Percentiles rank a stretch among this genome's conserved stretches.
These are phyloP conservation scores for Firmiana major DNA, from an alignment of 345 rosid genomes.

Conservation along the genomic window DNA sequence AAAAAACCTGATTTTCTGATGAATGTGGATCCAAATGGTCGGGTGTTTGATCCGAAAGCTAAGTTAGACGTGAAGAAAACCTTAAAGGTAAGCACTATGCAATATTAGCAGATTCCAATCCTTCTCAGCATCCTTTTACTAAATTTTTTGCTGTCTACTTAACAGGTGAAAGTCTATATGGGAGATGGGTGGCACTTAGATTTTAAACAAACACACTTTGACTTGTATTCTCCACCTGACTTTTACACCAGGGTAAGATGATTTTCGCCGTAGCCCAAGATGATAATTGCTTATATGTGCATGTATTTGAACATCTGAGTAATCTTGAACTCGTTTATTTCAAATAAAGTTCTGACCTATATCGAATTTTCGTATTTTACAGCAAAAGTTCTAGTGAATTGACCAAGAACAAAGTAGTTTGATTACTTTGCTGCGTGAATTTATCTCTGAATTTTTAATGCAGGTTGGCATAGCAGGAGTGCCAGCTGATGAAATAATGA, in stretches of 20 bases:
- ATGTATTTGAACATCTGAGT: no score
- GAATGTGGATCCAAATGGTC: slow-evolving; percentile 28
- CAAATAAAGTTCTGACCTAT: not conserved
- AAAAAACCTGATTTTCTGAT: slow-evolving; percentile 79
- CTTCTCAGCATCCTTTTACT: not conserved
- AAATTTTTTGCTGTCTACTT: not conserved
- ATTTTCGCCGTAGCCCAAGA: not conserved
- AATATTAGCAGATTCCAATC: not conserved
- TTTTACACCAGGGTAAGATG: slow-evolving; percentile 64
- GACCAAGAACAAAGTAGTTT: not conserved
- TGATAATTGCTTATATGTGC: no score
- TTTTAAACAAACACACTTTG: slow-evolving; percentile 79
- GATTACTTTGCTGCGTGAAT: not conserved
- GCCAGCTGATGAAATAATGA: slow-evolving; percentile 56
- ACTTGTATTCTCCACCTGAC: slow-evolving; percentile 84
- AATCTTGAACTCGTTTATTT: no score
- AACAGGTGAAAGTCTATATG: slow-evolving; percentile 71
- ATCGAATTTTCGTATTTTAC: not conserved
- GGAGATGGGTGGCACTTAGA: slow-evolving; percentile 91
- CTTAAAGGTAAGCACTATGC: slow-evolving; percentile 48
- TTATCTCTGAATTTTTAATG: not conserved
- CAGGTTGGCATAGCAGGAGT: slow-evolving; percentile 80
- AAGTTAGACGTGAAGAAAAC: slow-evolving; percentile 42
- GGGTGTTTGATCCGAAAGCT: slow-evolving; percentile 53
- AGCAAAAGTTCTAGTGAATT: not conserved